phyloP scores from a whole-genome alignment of 352 stramenopile species.

The Pythium aquatile region DNA sequence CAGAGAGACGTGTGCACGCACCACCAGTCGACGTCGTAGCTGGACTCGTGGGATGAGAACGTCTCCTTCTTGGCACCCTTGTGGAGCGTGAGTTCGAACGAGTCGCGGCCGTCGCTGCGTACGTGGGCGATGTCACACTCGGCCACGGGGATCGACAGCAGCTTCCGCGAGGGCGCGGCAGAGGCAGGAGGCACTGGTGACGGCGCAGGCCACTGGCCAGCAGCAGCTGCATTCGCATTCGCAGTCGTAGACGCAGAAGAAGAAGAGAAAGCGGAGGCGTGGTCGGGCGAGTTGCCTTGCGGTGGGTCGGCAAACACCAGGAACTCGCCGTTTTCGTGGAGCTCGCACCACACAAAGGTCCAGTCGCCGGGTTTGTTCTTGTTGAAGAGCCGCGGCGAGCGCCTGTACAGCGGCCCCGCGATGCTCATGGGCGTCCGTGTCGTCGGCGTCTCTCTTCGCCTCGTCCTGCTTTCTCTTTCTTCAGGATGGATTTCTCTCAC shows the following conservation, averaged over 20 bases:
- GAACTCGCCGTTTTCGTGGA: slow-evolving; percentile 67
- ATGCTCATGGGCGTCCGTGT: slow-evolving; percentile 42
- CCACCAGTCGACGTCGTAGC: slow-evolving; percentile 88
- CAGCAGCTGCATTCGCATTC: neutral
- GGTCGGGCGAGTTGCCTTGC: slow-evolving; percentile 7
- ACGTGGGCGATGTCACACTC: slow-evolving; percentile 81
- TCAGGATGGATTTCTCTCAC: slow-evolving; percentile 6
- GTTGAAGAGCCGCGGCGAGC: slow-evolving; percentile 67
- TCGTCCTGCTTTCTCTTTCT: neutral
- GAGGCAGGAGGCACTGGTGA: neutral
- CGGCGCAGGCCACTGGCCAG: neutral
- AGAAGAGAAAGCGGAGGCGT: neutral
- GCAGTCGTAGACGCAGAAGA: no score
- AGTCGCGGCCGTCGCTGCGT: slow-evolving; percentile 78
- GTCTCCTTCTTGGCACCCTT: slow-evolving; percentile 69
- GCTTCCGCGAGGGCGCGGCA: slow-evolving; percentile 37
- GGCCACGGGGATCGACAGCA: slow-evolving; percentile 53
- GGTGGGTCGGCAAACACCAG: slow-evolving; percentile 59
- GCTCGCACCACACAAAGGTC: slow-evolving; percentile 78
- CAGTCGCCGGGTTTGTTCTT: slow-evolving; percentile 72
- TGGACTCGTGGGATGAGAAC: slow-evolving; percentile 81
- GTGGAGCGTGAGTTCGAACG: slow-evolving; percentile 71
- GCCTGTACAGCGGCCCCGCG: slow-evolving; percentile 68
- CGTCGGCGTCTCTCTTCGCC: neutral
- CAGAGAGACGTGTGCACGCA: slow-evolving; percentile 25